Conservation (phyloP, 495 filamentous ascomycete species). For the Talaromyces borbonicus region DNA sequence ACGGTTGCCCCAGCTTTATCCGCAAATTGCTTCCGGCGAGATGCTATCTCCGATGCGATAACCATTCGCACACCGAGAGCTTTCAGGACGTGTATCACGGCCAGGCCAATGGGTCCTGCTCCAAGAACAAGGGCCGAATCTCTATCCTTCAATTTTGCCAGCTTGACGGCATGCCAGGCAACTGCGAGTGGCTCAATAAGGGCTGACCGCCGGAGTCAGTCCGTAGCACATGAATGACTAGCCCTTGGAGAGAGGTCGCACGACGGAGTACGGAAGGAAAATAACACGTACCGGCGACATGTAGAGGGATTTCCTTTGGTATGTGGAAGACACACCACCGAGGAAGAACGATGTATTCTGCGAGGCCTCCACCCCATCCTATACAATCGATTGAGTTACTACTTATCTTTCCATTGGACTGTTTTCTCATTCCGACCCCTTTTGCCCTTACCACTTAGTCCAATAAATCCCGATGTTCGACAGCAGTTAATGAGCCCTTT, state of each 20-base stretch:
- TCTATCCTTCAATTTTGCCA: slow-evolving; percentile 35
- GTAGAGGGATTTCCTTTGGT: slow-evolving; percentile 39
- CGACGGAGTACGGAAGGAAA: background rate
- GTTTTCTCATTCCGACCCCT: background rate
- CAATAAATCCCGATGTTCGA: slow-evolving; percentile 50
- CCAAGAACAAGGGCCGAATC: slow-evolving; percentile 43
- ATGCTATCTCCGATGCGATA: slow-evolving; percentile 40
- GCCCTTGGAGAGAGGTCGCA: background rate
- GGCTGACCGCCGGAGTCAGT: slow-evolving; percentile 17
- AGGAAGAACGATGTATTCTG: slow-evolving; percentile 41
- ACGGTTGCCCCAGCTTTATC: slow-evolving; percentile 43
- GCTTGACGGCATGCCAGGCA: slow-evolving; percentile 50
- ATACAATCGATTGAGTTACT: slow-evolving; percentile 5
- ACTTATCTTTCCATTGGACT: background rate
- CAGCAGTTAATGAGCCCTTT: slow-evolving; percentile 47
- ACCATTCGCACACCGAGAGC: slow-evolving; percentile 41
- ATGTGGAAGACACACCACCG: slow-evolving; percentile 30
- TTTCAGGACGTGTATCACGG: slow-evolving; percentile 43
- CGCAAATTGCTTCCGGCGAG: slow-evolving; percentile 38
- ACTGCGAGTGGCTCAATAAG: slow-evolving; percentile 52
- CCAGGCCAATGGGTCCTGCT: slow-evolving; percentile 50
- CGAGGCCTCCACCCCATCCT: slow-evolving; percentile 44
- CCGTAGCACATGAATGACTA: background rate
- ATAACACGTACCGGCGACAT: slow-evolving; percentile 33
- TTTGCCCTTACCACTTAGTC: slow-evolving; percentile 35